Percentiles rank a stretch among this genome's conserved stretches.
phyloP scores from a whole-genome alignment of 2,329 filamentous ascomycete species.

The Colletotrichum tropicale region DNA sequence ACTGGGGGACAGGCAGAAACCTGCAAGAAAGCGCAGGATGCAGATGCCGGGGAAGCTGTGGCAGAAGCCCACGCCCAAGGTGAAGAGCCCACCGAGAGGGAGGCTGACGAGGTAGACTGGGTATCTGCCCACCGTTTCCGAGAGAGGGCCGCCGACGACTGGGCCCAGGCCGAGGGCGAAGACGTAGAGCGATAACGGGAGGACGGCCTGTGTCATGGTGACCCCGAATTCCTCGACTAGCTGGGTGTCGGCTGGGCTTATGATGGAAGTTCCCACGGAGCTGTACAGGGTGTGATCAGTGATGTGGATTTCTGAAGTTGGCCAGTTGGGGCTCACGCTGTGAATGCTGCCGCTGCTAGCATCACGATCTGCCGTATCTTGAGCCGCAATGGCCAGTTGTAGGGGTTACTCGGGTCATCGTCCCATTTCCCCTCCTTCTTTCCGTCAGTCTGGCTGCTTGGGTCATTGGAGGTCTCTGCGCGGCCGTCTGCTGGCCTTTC shows the following conservation, averaged over 20 bases:
- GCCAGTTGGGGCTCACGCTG: slow-evolving; percentile 36
- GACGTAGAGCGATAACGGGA: slow-evolving; percentile 64
- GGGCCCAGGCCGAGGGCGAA: slow-evolving; percentile 66
- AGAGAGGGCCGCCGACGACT: slow-evolving; percentile 61
- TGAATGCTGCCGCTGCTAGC: slow-evolving; percentile 42
- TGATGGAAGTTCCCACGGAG: slow-evolving; percentile 58
- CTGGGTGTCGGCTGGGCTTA: slow-evolving; percentile 49
- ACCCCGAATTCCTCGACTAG: slow-evolving; percentile 59
- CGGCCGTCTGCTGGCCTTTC: too few relatives aligned
- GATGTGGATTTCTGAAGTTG: background rate
- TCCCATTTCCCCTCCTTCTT: slow-evolving; percentile 33
- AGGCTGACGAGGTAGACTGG: slow-evolving; percentile 53
- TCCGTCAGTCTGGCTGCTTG: background rate
- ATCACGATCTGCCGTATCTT: slow-evolving; percentile 43
- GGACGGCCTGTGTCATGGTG: slow-evolving; percentile 58
- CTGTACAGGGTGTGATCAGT: slow-evolving; percentile 33
- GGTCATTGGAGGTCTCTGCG: too few relatives aligned
- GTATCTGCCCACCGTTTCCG: slow-evolving; percentile 61
- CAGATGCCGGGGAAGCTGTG: slow-evolving; percentile 54
- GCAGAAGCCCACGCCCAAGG: slow-evolving; percentile 57
- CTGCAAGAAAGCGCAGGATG: slow-evolving; percentile 61
- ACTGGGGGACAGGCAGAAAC: slow-evolving; percentile 53
- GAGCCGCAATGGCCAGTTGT: slow-evolving; percentile 51
- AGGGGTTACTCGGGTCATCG: slow-evolving; percentile 49
- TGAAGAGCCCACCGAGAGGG: slow-evolving; percentile 58